Conservation (phyloP, 441 rosid genomes). For the Breynia disticha region DNA sequence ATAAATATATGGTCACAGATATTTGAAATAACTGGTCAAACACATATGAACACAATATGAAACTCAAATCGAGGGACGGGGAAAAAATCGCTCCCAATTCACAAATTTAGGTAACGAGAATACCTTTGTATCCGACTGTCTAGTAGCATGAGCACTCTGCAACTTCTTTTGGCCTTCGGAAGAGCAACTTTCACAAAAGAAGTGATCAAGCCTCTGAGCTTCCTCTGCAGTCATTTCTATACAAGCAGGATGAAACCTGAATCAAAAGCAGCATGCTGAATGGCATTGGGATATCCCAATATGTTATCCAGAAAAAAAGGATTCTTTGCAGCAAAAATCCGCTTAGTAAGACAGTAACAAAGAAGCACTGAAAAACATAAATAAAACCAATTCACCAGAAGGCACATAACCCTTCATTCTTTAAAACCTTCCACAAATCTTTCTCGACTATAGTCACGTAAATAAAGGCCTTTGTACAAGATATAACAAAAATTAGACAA, state of each 20-base stretch:
- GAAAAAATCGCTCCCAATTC: too few relatives aligned
- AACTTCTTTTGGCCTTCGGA: constrained; percentile 50
- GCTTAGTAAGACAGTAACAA: constrained; percentile 2
- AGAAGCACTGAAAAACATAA: constrained; percentile 6
- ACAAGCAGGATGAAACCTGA: constrained; percentile 98
- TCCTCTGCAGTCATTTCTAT: constrained; percentile 75
- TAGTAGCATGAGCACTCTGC: constrained; percentile 45
- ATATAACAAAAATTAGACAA: too few relatives aligned
- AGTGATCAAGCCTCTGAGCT: constrained; percentile 68
- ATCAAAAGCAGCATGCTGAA: constrained; percentile 38
- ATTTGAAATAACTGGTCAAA: too few relatives aligned
- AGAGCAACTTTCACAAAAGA: constrained; percentile 76
- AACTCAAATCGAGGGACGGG: not conserved
- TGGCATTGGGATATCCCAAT: constrained; percentile 11
- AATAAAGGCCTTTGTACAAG: not conserved
- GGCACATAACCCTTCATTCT: not conserved
- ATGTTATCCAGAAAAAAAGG: not conserved
- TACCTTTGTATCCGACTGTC: constrained; percentile 62
- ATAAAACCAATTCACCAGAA: constrained; percentile 1
- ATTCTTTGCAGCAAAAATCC: not conserved
- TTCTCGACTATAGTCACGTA: not conserved
- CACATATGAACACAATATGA: not conserved
- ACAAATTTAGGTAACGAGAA: not conserved
- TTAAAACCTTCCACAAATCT: not conserved
- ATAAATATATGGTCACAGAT: too few relatives aligned